Evolutionary conservation across 495 filamentous ascomycete genomes (phyloP).

Genomic region (Penicillium arizonense): DNA sequence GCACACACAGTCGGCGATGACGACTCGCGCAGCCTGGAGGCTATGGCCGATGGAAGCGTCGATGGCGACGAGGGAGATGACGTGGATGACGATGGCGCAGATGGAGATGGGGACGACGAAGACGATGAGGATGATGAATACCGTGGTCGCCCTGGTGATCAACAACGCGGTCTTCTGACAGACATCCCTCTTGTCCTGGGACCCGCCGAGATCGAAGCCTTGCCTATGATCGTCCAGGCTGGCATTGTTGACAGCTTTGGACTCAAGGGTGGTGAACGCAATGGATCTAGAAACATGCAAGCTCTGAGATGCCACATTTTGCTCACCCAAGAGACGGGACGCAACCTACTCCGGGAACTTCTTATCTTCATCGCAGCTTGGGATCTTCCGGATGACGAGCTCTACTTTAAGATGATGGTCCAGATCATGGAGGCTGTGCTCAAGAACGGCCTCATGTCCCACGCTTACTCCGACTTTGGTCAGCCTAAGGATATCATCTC

Average conservation of each 20-base stretch:
- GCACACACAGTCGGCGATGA: conserved; percentile 46
- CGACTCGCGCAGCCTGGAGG: conserved; percentile 44
- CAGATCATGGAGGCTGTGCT: conserved; percentile 93
- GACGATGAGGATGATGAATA: conserved; percentile 71
- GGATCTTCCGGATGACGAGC: conserved; percentile 86
- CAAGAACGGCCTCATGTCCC: conserved; percentile 81
- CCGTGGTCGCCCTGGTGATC: conserved; percentile 76
- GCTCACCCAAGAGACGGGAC: conserved; percentile 79
- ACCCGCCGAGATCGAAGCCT: conserved; percentile 87
- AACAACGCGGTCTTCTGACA: conserved; percentile 81
- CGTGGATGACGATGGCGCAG: conserved; percentile 43
- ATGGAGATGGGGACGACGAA: conserved; percentile 24
- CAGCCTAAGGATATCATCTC: conserved; percentile 95
- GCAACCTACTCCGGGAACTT: conserved; percentile 83
- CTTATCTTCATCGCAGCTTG: conserved; percentile 95
- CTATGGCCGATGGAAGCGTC: conserved; percentile 52
- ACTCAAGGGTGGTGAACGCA: conserved; percentile 47
- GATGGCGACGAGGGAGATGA: conserved; percentile 66
- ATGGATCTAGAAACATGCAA: conserved; percentile 75
- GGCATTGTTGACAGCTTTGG: conserved; percentile 66
- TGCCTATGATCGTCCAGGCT: conserved; percentile 92
- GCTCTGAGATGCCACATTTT: conserved; percentile 84
- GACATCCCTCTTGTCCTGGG: conserved; percentile 93
- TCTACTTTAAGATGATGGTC: conserved; percentile 93
- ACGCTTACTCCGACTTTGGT: conserved; percentile 83